Base-by-base conservation (phyloP, 345 rosid species). In the Euphorbia peplus region DNA sequence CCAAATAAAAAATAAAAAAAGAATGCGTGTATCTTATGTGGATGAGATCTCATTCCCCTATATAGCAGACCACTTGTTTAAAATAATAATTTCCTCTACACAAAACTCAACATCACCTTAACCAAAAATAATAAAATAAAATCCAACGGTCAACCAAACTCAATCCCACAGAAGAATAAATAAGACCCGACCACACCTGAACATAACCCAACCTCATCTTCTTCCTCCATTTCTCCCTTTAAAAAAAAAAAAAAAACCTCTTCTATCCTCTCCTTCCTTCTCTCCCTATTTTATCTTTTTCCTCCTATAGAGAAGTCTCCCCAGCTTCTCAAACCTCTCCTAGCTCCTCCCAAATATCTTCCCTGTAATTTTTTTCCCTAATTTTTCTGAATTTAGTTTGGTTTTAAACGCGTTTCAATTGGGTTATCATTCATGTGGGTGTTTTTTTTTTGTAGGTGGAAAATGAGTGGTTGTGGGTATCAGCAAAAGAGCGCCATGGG, bases 401-500 rank as follows among this genome's bases (percentile, higher is more conserved):
- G 1, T 35, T 35, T 26, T 10, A 1, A 10, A 4, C 4, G 21
- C 22, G 21, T 28, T 25, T 8, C n/a, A 21, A 39, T 30, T 55
- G 28, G 14, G 25, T 32, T 25, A 0, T 28, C 22, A 21, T 24
- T 16, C 12, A 21, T 14, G 47, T 8, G 5, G 10, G 10, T 22
- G 12, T 52, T 3, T 19, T 54, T 26, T 57, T 11, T 25, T 8
- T 60, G 6, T 21, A 42, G 57, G 21, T 44, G 51, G 74, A 54
- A 54, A 47, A 60, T 79, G 80, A 63, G 74, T 44, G 28, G 62
- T 18, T 68, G 77, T 58, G 73, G 80, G 48, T 73, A 66, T 70
- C 73, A 77, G 58, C 76, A 70, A 55, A 59, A 71, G 70, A 80
- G 64, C 77, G 50, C 50, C 50, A 18, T 44, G 18, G 50, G 15